These are phyloP conservation scores for Candolleomyces eurysporus DNA, from an alignment of 768 basidiomycete species.

Conservation along the genomic window DNA sequence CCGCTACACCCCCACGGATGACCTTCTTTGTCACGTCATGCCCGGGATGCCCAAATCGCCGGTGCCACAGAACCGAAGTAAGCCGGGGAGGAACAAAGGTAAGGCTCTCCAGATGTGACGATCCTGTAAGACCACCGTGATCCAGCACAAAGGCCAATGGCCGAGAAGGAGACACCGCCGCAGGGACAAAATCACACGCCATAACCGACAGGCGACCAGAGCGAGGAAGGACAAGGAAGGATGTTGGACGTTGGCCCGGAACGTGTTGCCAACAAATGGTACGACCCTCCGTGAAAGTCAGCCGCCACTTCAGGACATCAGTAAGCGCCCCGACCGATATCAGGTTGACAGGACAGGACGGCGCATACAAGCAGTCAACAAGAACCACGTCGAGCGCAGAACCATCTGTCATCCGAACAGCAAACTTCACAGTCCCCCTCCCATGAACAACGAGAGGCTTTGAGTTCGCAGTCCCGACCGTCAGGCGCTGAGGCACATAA, in stretches of 20 bases:
- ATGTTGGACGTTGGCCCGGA: not conserved
- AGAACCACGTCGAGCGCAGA: conserved; percentile 9
- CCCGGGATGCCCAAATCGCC: conserved; percentile 23
- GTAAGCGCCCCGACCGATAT: conserved; percentile 17
- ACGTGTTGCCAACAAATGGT: not conserved
- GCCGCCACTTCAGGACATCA: not conserved
- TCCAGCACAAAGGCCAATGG: not conserved
- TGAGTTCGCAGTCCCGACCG: conserved; percentile 20
- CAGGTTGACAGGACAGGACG: conserved; percentile 20
- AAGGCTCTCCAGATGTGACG: not conserved
- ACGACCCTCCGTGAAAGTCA: not conserved
- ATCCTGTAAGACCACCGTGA: not conserved
- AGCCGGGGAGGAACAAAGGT: not conserved
- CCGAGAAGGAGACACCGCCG: conserved; percentile 2
- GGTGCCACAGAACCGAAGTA: conserved; percentile 18
- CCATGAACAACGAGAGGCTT: conserved; percentile 10
- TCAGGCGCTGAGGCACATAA: conserved; percentile 2
- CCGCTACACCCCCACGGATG: conserved; percentile 14
- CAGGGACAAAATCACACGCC: not conserved
- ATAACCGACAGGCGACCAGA: not conserved
- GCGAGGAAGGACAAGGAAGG: not conserved
- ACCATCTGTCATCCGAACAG: conserved; percentile 1
- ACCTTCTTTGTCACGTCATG: conserved; percentile 15
- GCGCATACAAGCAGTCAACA: conserved; percentile 21
- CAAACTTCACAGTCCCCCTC: conserved; percentile 12